Evolutionary conservation across 2,329 filamentous ascomycete species (phyloP).

Genomic region (Pyrenophora teres): DNA sequence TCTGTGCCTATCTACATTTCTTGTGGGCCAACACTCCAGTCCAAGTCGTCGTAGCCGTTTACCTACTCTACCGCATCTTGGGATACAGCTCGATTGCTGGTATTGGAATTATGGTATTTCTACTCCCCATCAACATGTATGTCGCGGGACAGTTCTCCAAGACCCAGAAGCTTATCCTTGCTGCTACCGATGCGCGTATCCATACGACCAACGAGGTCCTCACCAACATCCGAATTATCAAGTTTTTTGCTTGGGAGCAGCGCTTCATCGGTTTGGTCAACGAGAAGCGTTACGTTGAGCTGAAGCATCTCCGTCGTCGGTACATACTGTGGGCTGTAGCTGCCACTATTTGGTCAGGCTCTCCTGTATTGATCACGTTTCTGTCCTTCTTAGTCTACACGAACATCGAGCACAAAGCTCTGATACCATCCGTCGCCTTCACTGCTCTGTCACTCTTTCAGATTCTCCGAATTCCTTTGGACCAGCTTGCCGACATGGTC

Average conservation of each 20-base stretch:
- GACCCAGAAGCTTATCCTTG: slow-evolving; percentile 88
- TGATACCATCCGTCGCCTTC: slow-evolving; percentile 92
- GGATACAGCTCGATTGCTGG: slow-evolving; percentile 93
- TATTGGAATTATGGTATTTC: slow-evolving; percentile 83
- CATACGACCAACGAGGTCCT: slow-evolving; percentile 96
- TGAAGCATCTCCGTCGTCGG: slow-evolving; percentile 76
- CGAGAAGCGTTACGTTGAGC: slow-evolving; percentile 80
- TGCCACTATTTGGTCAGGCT: slow-evolving; percentile 94
- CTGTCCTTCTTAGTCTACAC: slow-evolving; percentile 96
- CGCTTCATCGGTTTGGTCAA: slow-evolving; percentile 85
- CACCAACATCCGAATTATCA: slow-evolving; percentile 98
- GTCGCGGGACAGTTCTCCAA: slow-evolving; percentile 84
- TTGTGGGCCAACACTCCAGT: slow-evolving; percentile 90
- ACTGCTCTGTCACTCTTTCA: slow-evolving; percentile 96
- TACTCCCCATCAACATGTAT: slow-evolving; percentile 87
- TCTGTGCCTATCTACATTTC: slow-evolving; percentile 94
- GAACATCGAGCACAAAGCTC: slow-evolving; percentile 80
- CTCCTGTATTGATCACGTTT: slow-evolving; percentile 93
- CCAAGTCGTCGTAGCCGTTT: slow-evolving; percentile 79
- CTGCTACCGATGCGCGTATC: slow-evolving; percentile 92
- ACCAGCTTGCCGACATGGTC: slow-evolving; percentile 98
- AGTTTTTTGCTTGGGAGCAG: slow-evolving; percentile 98
- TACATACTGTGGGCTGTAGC: slow-evolving; percentile 92
- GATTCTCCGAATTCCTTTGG: slow-evolving; percentile 86
- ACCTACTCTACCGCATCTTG: slow-evolving; percentile 85